Base-by-base conservation (phyloP, 164 flowering plant species). In the Annona cherimola region DNA sequence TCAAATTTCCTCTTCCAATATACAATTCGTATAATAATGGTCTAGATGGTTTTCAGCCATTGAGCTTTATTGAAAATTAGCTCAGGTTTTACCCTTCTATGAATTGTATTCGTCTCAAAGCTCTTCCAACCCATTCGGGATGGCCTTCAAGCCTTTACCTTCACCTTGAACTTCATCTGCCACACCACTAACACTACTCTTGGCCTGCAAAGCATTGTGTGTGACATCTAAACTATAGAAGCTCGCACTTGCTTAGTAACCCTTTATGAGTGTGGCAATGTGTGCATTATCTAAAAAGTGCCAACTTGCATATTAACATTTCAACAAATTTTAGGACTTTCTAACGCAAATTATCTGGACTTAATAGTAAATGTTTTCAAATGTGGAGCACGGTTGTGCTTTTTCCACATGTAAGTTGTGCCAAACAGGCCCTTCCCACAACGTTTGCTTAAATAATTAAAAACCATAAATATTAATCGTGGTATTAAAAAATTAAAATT, bases 91-190 rank as follows among this genome's bases (percentile, higher is more conserved):
- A 96, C 74, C 93, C 99, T 62, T 96, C 98, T 7, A 93, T 77
- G 74, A 92, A 96, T 77, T 93, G 99, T 11, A 93, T 68, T 96
- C 94, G 79, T 96, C 99, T 98, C 99, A 93, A 0, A 96, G 95
- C 68, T 96, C 98, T 64, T 88, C 96, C 68, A 96, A 80, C 72
- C 93, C 96, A 72, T 91, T 89, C 60, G 93, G 94, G 46, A 96
- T 86, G 46, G 96, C 86, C 79, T 93, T 96, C 65, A 96, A 71
- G 1, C 99, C 97, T 77, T 90, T 96, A 54, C 88, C 87, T n/a
- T 84, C 75, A 42, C 86, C 86, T 18, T 80, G 70, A 35, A 86
- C 89, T 68, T 81, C 89, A 55, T 78, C 87, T 6, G 75, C 44
- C 65, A 70, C 81, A 60, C 76, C 82, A 67, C 82, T 86, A 2